Percentiles rank a stretch among this genome's conserved stretches.
phyloP scores from a whole-genome alignment of 2,329 filamentous ascomycete genomes.

The Shiraia bambusicola region DNA sequence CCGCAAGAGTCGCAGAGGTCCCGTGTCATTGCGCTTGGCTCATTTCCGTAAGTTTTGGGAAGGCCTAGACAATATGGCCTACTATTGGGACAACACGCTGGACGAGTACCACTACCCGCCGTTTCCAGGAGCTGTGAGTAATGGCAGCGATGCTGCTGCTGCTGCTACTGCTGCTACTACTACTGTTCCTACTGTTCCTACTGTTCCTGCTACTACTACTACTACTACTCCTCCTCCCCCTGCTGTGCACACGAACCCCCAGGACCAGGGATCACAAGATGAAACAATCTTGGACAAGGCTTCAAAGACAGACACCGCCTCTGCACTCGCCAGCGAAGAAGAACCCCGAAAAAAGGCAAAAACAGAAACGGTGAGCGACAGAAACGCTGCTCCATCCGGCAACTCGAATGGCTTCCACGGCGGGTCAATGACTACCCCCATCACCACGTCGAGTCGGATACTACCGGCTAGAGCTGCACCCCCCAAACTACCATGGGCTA shows the following conservation, averaged over 20 bases:
- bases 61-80: slow-evolving; percentile 59
- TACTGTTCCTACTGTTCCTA: too few species aligned
- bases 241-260: slow-evolving; percentile 1
- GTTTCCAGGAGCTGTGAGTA: slow-evolving; percentile 12
- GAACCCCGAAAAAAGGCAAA: slow-evolving; percentile 46
- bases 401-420: slow-evolving; percentile 12
- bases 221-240: slow-evolving; percentile 5
- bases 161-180: slow-evolving; percentile 2
- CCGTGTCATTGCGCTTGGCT: slow-evolving; percentile 53
- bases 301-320: slow-evolving; percentile 10
- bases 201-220: too few species aligned
- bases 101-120: slow-evolving; percentile 57
- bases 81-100: slow-evolving; percentile 63
- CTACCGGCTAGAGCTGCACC: slow-evolving; percentile 32
- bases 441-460: slow-evolving; percentile 22
- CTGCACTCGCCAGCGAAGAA: slow-evolving; percentile 15
- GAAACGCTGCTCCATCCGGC: slow-evolving; percentile 11
- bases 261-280: slow-evolving; percentile 7
- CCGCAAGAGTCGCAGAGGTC: slow-evolving; percentile 50
- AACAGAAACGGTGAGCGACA: slow-evolving; percentile 24
- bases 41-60: slow-evolving; percentile 63
- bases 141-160: slow-evolving; percentile 3
- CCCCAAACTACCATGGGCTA: slow-evolving; percentile 29
- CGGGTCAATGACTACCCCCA: slow-evolving; percentile 6
- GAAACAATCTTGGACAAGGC: slow-evolving; percentile 14